phyloP scores from a whole-genome alignment of 148 eudicot species.

The Chenopodium formosanum region DNA sequence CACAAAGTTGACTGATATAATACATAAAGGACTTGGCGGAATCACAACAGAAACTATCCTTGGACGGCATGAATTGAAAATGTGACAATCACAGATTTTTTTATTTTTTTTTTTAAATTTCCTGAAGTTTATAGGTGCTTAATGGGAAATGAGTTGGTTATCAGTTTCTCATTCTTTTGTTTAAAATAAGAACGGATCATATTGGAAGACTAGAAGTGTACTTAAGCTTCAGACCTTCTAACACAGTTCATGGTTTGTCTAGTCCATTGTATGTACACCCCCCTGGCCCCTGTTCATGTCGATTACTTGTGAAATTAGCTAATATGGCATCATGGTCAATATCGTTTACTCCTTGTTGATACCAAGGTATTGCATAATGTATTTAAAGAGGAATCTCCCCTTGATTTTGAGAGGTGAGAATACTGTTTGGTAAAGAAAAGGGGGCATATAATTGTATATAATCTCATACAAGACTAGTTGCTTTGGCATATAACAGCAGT shows the following conservation, averaged over 20 bases:
- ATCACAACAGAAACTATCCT: not conserved
- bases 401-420: not conserved
- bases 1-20: not conserved
- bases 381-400: not conserved
- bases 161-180: not conserved
- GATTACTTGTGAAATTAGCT: not conserved
- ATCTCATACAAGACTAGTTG: not conserved
- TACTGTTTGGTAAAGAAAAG: not conserved
- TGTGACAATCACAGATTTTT: not conserved
- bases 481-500: not conserved
- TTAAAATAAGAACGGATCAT: not conserved
- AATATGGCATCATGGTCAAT: not conserved
- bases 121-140: too few species aligned
- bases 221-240: not conserved
- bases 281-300: not conserved
- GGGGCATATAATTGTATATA: not conserved
- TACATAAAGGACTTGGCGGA: not conserved
- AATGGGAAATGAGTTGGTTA: not conserved
- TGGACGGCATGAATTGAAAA: not conserved
- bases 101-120: too few species aligned
- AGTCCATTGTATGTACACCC: not conserved
- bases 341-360: not conserved
- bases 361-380: not conserved
- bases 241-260: not conserved
- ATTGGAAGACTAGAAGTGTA: not conserved